phyloP scores from a whole-genome alignment of 148 eudicot species.

The Salicornia ramosissima region DNA sequence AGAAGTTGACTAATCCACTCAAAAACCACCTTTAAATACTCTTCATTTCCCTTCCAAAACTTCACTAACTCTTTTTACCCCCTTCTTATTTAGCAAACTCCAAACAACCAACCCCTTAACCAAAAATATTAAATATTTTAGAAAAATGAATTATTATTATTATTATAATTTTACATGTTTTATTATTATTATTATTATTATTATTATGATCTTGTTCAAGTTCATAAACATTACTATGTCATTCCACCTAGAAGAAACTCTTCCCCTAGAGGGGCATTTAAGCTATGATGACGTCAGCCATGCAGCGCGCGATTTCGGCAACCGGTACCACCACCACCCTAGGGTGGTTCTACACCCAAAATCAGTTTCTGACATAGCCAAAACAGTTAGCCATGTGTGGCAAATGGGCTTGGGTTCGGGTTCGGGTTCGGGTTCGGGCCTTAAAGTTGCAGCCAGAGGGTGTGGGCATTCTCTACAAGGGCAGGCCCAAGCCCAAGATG shows the following conservation, averaged over 20 bases:
- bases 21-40: conserved; percentile 41
- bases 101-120: conserved; percentile 11
- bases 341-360: conserved; percentile 61
- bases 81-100: conserved; percentile 1
- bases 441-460: conserved; percentile 77
- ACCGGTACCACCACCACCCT: conserved; percentile 41
- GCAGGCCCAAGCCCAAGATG: conserved; percentile 60
- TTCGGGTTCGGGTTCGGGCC: conserved; percentile 53
- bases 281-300: conserved; percentile 37
- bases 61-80: conserved; percentile 13
- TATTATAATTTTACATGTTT: conserved; percentile 25
- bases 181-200: conserved; percentile 30
- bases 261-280: conserved; percentile 46
- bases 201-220: conserved; percentile 38
- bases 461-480: conserved; percentile 77
- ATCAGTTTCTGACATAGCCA: conserved; percentile 56
- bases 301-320: conserved; percentile 63
- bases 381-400: conserved; percentile 43
- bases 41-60: conserved; percentile 26
- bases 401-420: conserved; percentile 50
- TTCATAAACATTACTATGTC: conserved; percentile 24
- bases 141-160: conserved; percentile 26
- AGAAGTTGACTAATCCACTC: conserved; percentile 41
- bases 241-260: not conserved
- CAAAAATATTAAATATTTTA: not conserved